These are phyloP conservation scores for Viola pubescens DNA, from an alignment of 441 rosid genomes.

Conservation along the genomic window DNA sequence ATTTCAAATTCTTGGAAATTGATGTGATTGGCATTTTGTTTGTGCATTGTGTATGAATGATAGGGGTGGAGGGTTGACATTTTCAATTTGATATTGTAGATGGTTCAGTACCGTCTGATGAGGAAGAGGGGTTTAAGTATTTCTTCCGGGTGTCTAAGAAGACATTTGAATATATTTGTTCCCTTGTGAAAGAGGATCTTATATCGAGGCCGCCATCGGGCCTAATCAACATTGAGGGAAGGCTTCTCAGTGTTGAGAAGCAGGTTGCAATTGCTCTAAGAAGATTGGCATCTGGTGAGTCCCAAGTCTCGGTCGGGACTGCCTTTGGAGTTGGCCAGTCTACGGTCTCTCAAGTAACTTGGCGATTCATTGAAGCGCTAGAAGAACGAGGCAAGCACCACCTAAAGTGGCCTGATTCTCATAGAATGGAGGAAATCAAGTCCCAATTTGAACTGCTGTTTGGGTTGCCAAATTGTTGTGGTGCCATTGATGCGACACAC, in stretches of 20 bases:
- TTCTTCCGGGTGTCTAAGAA: slow-evolving; percentile 80
- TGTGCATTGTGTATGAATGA: neutral
- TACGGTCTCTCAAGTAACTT: slow-evolving; percentile 92
- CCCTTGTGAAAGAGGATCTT: slow-evolving; percentile 81
- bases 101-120: slow-evolving; percentile 38
- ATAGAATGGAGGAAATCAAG: slow-evolving; percentile 59
- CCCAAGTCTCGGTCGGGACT: slow-evolving; percentile 93
- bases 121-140: slow-evolving; percentile 78
- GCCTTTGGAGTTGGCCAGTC: slow-evolving; percentile 93
- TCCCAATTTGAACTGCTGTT: slow-evolving; percentile 47
- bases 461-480: slow-evolving; percentile 83
- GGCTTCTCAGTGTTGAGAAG: slow-evolving; percentile 91
- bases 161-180: slow-evolving; percentile 76
- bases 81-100: slow-evolving; percentile 25
- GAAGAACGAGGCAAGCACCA: slow-evolving; percentile 88
- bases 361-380: slow-evolving; percentile 91
- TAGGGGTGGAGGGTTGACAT: neutral
- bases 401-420: slow-evolving; percentile 70
- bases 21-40: neutral
- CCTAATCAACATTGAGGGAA: slow-evolving; percentile 90
- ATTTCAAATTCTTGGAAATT: neutral
- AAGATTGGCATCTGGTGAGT: slow-evolving; percentile 89
- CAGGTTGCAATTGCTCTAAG: slow-evolving; percentile 88
- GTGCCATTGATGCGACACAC: slow-evolving; percentile 79
- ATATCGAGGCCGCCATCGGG: slow-evolving; percentile 92